Conservation (phyloP, 225 moss, liverwort and hornwort species). For the Pseudisothecium myosuroides region DNA sequence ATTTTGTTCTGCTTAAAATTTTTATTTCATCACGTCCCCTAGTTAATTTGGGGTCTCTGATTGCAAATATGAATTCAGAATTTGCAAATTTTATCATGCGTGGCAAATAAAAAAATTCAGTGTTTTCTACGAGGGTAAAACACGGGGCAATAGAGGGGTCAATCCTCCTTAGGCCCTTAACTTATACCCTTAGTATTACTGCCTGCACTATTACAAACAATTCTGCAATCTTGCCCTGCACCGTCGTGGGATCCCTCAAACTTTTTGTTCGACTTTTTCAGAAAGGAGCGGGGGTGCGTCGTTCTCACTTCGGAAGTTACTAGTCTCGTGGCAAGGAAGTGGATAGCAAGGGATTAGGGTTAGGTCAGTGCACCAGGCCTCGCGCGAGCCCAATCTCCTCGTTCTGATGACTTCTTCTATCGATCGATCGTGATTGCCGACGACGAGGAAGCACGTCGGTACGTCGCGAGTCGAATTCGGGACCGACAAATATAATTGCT, state of each 20-base stretch:
- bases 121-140: no score
- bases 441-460: background rate
- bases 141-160: no score
- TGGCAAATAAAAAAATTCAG: no score
- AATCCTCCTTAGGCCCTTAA: no score
- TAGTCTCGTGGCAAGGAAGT: conserved; percentile 8
- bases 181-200: no score
- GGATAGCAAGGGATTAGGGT: conserved; percentile 22
- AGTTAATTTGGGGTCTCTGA: no score
- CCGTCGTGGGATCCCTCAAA: background rate
- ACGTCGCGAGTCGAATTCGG: background rate
- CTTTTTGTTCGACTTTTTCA: background rate
- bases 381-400: background rate
- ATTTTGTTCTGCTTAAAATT: no score
- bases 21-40: no score
- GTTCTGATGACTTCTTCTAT: background rate
- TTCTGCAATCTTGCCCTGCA: background rate
- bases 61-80: no score
- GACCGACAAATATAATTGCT: background rate
- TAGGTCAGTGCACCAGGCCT: conserved; percentile 7
- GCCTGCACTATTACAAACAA: no score
- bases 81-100: no score
- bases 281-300: background rate
- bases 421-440: conserved; percentile 1
- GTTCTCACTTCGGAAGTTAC: background rate